Conservation (phyloP, 2,329 filamentous ascomycete genomes). For the Corniculantispora saksenae region DNA sequence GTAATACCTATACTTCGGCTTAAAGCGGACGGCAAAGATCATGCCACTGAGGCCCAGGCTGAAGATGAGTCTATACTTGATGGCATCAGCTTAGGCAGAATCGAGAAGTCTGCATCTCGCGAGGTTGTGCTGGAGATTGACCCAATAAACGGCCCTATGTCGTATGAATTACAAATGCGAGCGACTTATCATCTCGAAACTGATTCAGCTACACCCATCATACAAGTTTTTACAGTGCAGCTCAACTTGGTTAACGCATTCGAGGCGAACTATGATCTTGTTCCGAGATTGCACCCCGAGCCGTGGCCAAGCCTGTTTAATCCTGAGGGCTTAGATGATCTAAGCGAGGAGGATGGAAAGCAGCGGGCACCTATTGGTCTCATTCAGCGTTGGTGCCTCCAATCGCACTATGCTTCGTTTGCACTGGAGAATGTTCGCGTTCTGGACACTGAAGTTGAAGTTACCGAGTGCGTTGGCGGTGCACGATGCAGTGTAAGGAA, state of each 20-base stretch:
- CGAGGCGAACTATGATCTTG: slow-evolving; percentile 86
- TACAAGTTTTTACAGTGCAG: slow-evolving; percentile 68
- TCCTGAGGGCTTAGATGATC: slow-evolving; percentile 48
- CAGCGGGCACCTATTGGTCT: slow-evolving; percentile 56
- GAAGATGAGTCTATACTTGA: slow-evolving; percentile 46
- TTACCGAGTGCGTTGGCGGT: slow-evolving; percentile 62
- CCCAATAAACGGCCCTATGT: slow-evolving; percentile 51
- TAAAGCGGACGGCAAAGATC: slow-evolving; percentile 35
- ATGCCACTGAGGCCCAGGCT: slow-evolving; percentile 33
- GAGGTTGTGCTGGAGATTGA: slow-evolving; percentile 50
- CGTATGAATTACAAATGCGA: slow-evolving; percentile 69
- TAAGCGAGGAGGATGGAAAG: slow-evolving; percentile 33
- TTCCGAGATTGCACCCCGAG: slow-evolving; percentile 73
- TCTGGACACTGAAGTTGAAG: slow-evolving; percentile 60
- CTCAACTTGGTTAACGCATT: slow-evolving; percentile 80
- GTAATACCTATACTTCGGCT: slow-evolving; percentile 50
- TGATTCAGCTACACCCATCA: slow-evolving; percentile 78
- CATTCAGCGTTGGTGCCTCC: slow-evolving; percentile 77
- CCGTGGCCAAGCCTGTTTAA: slow-evolving; percentile 89
- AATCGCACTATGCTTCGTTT: slow-evolving; percentile 74
- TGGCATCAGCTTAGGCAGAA: slow-evolving; percentile 47
- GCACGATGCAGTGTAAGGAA: slow-evolving; percentile 57
- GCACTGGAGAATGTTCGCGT: slow-evolving; percentile 70
- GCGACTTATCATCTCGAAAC: slow-evolving; percentile 77
- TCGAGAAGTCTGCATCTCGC: slow-evolving; percentile 47